These are phyloP conservation scores for Omphalotus guepiniiformis DNA, from an alignment of 768 basidiomycete genomes.

Conservation along the genomic window DNA sequence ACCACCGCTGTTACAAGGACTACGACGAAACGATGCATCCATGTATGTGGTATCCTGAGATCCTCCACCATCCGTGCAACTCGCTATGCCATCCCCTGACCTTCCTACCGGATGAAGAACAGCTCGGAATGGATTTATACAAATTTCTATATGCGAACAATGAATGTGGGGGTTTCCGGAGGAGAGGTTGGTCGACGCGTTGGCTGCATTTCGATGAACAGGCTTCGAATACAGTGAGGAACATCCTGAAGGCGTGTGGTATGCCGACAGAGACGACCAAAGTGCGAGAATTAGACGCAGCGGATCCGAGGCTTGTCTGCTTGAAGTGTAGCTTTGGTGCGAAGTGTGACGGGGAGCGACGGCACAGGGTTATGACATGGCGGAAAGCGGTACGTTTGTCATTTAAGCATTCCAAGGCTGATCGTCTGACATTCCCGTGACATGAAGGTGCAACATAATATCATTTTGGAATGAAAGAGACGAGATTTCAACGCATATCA, in stretches of 20 bases:
- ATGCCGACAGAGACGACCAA: slow-evolving; percentile 21
- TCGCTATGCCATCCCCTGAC: slow-evolving; percentile 8
- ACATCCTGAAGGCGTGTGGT: slow-evolving; percentile 27
- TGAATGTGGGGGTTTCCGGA: slow-evolving; percentile 9
- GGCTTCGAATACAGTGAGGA: slow-evolving; percentile 24
- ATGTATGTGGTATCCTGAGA: slow-evolving; percentile 31
- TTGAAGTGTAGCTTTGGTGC: slow-evolving; percentile 30
- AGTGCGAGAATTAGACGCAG: slow-evolving; percentile 23
- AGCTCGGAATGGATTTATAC: background rate
- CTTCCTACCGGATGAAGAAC: background rate
- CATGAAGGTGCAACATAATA: slow-evolving; percentile 27
- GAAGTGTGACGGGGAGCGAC: slow-evolving; percentile 29
- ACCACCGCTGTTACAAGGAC: slow-evolving; percentile 1
- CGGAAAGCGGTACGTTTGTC: slow-evolving; percentile 29
- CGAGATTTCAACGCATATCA: slow-evolving; percentile 25
- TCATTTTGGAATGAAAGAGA: slow-evolving; percentile 27
- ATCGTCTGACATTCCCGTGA: background rate
- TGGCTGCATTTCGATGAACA: slow-evolving; percentile 25
- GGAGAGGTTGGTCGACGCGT: slow-evolving; percentile 20
- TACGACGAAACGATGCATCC: slow-evolving; percentile 8
- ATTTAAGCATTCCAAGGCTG: background rate
- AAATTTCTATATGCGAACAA: slow-evolving; percentile 11
- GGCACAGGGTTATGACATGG: slow-evolving; percentile 27
- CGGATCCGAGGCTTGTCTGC: slow-evolving; percentile 30
- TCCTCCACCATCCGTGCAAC: slow-evolving; percentile 29